Conservation (phyloP, 495 filamentous ascomycete genomes). For the Sporormia fimetaria region DNA sequence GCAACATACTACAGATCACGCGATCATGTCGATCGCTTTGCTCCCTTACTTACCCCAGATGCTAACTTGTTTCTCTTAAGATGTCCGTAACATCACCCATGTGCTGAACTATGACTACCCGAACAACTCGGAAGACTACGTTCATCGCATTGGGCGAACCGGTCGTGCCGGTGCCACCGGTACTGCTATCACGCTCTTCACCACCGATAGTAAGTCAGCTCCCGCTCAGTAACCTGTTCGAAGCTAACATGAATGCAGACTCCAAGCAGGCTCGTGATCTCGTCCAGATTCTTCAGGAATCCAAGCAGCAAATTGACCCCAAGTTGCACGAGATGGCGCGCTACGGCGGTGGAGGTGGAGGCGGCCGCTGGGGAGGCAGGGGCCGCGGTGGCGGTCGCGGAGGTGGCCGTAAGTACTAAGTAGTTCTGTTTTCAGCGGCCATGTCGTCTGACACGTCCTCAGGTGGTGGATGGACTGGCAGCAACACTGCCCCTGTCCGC, state of each 20-base stretch:
- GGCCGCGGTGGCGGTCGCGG: slow-evolving; percentile 53
- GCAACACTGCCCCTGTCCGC: slow-evolving; percentile 31
- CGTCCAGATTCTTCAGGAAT: slow-evolving; percentile 80
- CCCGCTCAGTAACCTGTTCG: not conserved
- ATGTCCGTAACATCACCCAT: slow-evolving; percentile 99
- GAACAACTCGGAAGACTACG: slow-evolving; percentile 73
- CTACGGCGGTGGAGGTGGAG: slow-evolving; percentile 68
- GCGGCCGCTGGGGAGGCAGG: slow-evolving; percentile 30
- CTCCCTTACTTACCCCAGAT: slow-evolving; percentile 37
- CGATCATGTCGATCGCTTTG: slow-evolving; percentile 47
- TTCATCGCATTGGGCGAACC: slow-evolving; percentile 40
- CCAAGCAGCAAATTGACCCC: slow-evolving; percentile 97
- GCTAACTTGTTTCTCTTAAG: slow-evolving; percentile 78
- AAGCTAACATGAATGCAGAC: slow-evolving; percentile 44
- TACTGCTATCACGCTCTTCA: slow-evolving; percentile 45
- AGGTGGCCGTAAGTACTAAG: slow-evolving; percentile 34
- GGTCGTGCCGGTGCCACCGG: slow-evolving; percentile 39
- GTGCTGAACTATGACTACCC: slow-evolving; percentile 99
- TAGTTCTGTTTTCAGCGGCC: not conserved
- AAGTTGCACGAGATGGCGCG: slow-evolving; percentile 91
- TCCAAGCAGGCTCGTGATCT: slow-evolving; percentile 96
- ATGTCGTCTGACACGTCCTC: not conserved
- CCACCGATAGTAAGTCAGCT: slow-evolving; percentile 80
- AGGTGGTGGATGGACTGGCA: slow-evolving; percentile 25
- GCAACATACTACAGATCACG: slow-evolving; percentile 40